phyloP scores from a whole-genome alignment of 2,329 filamentous ascomycete species.

The Aspergillus awamori region DNA sequence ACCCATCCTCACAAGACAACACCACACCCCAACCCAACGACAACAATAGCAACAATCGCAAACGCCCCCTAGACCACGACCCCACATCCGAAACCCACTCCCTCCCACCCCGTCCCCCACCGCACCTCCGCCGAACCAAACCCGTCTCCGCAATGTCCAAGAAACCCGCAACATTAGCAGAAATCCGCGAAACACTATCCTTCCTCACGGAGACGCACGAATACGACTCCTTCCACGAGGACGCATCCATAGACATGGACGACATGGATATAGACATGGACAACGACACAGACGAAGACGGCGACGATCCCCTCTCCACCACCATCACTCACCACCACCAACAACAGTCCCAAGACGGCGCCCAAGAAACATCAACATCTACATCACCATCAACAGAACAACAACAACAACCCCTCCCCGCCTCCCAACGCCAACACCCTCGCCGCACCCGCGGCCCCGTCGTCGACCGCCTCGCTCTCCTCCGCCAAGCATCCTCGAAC shows the following conservation, averaged over 20 bases:
- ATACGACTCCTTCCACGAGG: conserved; percentile 57
- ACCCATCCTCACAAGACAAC: conserved; percentile 31
- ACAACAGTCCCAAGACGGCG: neutral
- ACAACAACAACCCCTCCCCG: conserved; percentile 31
- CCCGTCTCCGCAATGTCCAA: conserved; percentile 55
- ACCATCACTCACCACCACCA: conserved; percentile 7
- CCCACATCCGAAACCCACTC: conserved; percentile 43
- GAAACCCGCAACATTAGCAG: conserved; percentile 73
- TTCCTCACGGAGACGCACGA: conserved; percentile 74
- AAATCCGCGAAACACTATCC: conserved; percentile 82
- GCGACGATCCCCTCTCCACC: too few species aligned
- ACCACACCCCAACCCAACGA: conserved; percentile 22
- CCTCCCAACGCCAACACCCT: conserved; percentile 37
- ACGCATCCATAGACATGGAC: conserved; percentile 52
- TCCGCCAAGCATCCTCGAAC: conserved; percentile 50
- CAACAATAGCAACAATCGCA: conserved; percentile 40
- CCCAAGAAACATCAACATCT: conserved; percentile 7
- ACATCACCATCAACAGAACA: conserved; percentile 18
- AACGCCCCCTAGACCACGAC: conserved; percentile 45
- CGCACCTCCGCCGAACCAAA: conserved; percentile 63
- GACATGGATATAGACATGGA: conserved; percentile 56
- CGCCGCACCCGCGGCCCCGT: conserved; percentile 46
- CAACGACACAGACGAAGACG: conserved; percentile 31
- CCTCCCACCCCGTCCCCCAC: conserved; percentile 51
- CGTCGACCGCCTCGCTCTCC: conserved; percentile 48